Conservation (phyloP, 1,284 basidiomycete genomes). For the Athelia sp. region DNA sequence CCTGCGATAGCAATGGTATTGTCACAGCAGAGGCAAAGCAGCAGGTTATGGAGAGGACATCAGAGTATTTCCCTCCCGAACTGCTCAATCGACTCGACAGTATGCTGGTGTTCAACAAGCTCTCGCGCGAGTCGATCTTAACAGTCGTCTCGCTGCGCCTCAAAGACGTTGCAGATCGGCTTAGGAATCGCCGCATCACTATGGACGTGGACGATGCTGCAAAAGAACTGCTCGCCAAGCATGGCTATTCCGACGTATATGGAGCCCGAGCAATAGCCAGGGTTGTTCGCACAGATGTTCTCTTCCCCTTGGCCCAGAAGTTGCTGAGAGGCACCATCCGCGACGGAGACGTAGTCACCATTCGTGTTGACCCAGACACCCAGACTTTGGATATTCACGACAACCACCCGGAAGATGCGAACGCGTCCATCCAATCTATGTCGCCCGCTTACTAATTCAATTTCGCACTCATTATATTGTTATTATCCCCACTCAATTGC, state of each 20-base stretch:
- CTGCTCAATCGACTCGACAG: conserved; percentile 87
- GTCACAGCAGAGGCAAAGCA: conserved; percentile 61
- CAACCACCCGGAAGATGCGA: conserved; percentile 48
- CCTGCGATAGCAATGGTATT: conserved; percentile 62
- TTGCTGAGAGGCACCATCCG: conserved; percentile 70
- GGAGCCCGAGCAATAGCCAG: conserved; percentile 83
- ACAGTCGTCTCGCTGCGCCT: conserved; percentile 77
- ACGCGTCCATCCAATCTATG: conserved; percentile 4
- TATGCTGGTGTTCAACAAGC: conserved; percentile 86
- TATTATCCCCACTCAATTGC: conserved; percentile 1
- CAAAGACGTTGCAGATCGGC: conserved; percentile 64
- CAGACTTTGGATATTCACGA: conserved; percentile 47
- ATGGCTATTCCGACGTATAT: conserved; percentile 85
- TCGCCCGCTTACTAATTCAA: conserved; percentile 1
- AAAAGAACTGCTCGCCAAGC: conserved; percentile 67
- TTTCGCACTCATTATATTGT: not conserved
- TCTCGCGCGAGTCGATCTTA: conserved; percentile 69
- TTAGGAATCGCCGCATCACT: conserved; percentile 63
- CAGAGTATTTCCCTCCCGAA: conserved; percentile 85
- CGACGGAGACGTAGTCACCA: conserved; percentile 60
- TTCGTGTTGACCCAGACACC: conserved; percentile 42
- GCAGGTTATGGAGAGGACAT: conserved; percentile 73
- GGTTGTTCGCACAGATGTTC: conserved; percentile 72
- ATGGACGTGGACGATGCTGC: conserved; percentile 69
- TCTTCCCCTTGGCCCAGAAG: conserved; percentile 76